Conservation (phyloP, 805 yeast genomes). For the Candida gorgasii region DNA sequence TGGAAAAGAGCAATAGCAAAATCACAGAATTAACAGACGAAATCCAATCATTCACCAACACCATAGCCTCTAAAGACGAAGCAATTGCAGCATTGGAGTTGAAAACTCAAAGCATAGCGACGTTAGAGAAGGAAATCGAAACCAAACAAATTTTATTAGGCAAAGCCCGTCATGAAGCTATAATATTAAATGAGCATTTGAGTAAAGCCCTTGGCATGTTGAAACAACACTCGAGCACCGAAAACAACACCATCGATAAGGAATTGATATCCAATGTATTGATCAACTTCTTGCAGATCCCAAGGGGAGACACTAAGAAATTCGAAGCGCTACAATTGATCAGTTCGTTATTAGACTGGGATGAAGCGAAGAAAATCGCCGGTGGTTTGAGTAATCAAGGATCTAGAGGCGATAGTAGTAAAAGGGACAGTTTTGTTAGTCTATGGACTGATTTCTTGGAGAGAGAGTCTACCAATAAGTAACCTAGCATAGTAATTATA, state of each 20-base stretch:
- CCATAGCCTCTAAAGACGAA: constrained; percentile 6
- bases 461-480: constrained; percentile 53
- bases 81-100: constrained; percentile 17
- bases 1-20: neutral
- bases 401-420: constrained; percentile 17
- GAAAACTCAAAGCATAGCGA: constrained; percentile 37
- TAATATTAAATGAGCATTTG: constrained; percentile 87
- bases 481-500: constrained; percentile 2
- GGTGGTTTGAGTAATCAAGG: constrained; percentile 59
- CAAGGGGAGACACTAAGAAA: constrained; percentile 91
- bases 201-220: constrained; percentile 89
- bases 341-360: constrained; percentile 85
- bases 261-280: constrained; percentile 86
- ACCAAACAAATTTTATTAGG: constrained; percentile 77
- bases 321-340: constrained; percentile 88
- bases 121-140: constrained; percentile 55
- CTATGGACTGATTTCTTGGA: constrained; percentile 81
- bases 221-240: constrained; percentile 64
- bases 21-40: constrained; percentile 10
- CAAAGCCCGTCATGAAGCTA: constrained; percentile 91
- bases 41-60: constrained; percentile 11
- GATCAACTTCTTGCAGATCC: constrained; percentile 80
- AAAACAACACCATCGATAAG: constrained; percentile 76
- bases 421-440: constrained; percentile 61
- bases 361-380: constrained; percentile 69